Conservation (phyloP, 1,139 yeast species). For the Kluyveromyces marxianus region DNA sequence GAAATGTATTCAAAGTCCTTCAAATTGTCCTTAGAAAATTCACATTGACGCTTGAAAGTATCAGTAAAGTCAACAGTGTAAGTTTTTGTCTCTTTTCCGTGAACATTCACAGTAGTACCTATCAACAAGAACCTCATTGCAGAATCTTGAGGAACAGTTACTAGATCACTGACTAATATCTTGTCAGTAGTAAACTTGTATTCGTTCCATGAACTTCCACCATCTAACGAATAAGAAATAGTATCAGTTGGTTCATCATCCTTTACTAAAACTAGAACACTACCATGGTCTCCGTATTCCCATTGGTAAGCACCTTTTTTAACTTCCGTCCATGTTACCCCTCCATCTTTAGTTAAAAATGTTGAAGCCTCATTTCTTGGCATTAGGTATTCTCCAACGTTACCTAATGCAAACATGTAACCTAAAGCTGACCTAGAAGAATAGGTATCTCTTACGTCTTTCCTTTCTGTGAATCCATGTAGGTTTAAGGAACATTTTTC, state of each 20-base stretch:
- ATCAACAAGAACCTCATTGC: slow-evolving; percentile 64
- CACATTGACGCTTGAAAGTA: slow-evolving; percentile 64
- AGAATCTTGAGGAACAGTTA: slow-evolving; percentile 88
- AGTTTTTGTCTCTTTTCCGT: slow-evolving; percentile 38
- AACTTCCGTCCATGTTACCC: slow-evolving; percentile 78
- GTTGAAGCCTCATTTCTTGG: slow-evolving; percentile 53
- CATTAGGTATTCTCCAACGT: slow-evolving; percentile 63
- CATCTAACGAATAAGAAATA: slow-evolving; percentile 63
- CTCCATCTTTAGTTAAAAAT: slow-evolving; percentile 80
- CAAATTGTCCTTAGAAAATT: slow-evolving; percentile 47
- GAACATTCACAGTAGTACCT: slow-evolving; percentile 32
- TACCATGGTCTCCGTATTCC: slow-evolving; percentile 96
- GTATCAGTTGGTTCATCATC: slow-evolving; percentile 50
- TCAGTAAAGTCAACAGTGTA: slow-evolving; percentile 64
- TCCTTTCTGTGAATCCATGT: slow-evolving; percentile 87
- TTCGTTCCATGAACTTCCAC: slow-evolving; percentile 70
- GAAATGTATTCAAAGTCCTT: slow-evolving; percentile 83
- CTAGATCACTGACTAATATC: slow-evolving; percentile 59
- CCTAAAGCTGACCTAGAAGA: slow-evolving; percentile 91
- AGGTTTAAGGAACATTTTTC: slow-evolving; percentile 70
- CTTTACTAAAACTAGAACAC: slow-evolving; percentile 66
- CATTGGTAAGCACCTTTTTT: slow-evolving; percentile 72
- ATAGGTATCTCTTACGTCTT: slow-evolving; percentile 74
- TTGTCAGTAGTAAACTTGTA: slow-evolving; percentile 54
- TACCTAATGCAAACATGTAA: slow-evolving; percentile 78